Evolutionary conservation across 1,284 basidiomycete genomes (phyloP).

Genomic region (Trametes sp.): DNA sequence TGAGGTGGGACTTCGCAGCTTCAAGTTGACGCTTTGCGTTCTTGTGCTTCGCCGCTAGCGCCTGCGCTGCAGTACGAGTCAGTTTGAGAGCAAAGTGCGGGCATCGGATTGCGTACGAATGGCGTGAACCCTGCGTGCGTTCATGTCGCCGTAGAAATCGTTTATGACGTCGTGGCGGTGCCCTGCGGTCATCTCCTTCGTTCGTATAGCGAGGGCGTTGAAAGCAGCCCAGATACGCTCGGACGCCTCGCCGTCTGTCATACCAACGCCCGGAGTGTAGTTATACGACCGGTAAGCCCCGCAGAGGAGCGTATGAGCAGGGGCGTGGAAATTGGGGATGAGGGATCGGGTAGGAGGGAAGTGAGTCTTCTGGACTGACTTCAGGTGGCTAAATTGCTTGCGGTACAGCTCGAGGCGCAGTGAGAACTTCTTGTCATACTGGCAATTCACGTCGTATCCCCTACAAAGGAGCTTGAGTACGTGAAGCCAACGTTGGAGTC

Average conservation of each 20-base stretch:
- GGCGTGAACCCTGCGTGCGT: constrained; percentile 6
- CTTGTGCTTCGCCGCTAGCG: neutral
- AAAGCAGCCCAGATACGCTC: constrained; percentile 17
- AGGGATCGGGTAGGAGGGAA: neutral
- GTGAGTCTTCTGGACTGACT: neutral
- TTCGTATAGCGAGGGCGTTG: constrained; percentile 3
- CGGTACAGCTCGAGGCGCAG: neutral
- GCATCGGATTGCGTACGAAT: constrained; percentile 1
- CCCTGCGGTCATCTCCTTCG: constrained; percentile 19
- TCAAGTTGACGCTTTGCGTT: neutral
- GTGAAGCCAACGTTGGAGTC: neutral
- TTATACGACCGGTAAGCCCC: constrained; percentile 9
- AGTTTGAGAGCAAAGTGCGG: neutral
- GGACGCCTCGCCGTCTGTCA: constrained; percentile 19
- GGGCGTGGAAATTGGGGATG: constrained; percentile 18
- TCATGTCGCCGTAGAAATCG: constrained; percentile 16
- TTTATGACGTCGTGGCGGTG: constrained; percentile 24
- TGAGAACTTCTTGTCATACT: constrained; percentile 3
- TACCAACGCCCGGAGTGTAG: constrained; percentile 12
- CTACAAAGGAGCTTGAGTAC: neutral
- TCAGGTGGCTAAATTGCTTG: neutral
- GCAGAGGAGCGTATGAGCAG: constrained; percentile 7
- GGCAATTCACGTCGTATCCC: constrained; percentile 19
- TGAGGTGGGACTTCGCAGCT: neutral
- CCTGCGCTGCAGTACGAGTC: neutral